Evolutionary conservation across 2,329 filamentous ascomycete genomes (phyloP), one percentile per base, ranked within the genome.

Genomic region (Xylariaceae sp.): DNA sequence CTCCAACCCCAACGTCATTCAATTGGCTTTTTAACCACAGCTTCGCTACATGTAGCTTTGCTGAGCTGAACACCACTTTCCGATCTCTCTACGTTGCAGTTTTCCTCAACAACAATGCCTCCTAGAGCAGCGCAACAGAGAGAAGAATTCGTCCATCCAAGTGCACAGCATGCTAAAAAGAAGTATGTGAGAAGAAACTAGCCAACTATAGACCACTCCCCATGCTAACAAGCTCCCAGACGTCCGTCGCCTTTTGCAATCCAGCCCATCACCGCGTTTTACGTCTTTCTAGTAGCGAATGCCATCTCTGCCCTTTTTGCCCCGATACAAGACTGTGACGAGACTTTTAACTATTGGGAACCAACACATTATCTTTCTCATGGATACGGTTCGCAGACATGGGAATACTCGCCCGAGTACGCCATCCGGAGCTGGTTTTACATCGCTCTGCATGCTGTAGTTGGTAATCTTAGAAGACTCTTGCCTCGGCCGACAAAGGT

Each of bases 321-420:
- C 1, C 95, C 95, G 0, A 96, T 99, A 63, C 93, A 97, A 73
- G 95, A 99, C 74, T 99, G 95, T 72, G 95, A 99, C 68, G 95
- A 99, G 78, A 93, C 93, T 10, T 99, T 96, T 82, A 99, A 99
- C 73, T 99, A 96, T 79, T 99, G 93, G 92, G 95, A 99, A 69
- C 93, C 95, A 0, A 87, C 93, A 0, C 95, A 99, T 74, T 99
- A 97, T 74, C 83, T 99, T 23, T 89, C 87, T 56, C 92, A 97
- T 78, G 90, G 91, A 66, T 93, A 96, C 70, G 95, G 93, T 40
- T 81, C 97, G 48, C 93, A 99, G 77, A 99, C 95, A 1, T 99
- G 95, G 95, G 95, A 99, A 74, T 99, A 98, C 75, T 96, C 93
- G 0, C 95, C 95, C 4, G 88, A 93, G 55, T 98, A 90, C 75